These are phyloP conservation scores for Prunus mume DNA, from an alignment of 306 rosid species.

Conservation along the genomic window DNA sequence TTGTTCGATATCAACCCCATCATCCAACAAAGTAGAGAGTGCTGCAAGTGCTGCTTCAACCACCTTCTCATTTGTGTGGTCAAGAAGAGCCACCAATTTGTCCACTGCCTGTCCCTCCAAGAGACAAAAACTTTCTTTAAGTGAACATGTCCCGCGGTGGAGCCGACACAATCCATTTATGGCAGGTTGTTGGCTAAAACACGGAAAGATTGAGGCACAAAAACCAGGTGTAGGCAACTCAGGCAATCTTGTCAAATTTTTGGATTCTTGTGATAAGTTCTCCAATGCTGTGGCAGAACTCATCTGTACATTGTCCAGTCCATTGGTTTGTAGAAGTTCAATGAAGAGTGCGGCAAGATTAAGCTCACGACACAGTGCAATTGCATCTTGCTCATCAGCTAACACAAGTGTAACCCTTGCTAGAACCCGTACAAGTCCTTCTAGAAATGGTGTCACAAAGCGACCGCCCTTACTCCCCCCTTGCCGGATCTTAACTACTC, in stretches of 20 bases:
- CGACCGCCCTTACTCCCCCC: conserved; percentile 80
- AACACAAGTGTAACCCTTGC: conserved; percentile 74
- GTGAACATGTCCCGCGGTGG: conserved; percentile 76
- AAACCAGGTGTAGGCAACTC: conserved; percentile 56
- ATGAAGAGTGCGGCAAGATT: conserved; percentile 67
- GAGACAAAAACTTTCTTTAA: conserved; percentile 83
- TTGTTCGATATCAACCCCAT: conserved; percentile 77
- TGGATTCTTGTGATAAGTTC: conserved; percentile 75
- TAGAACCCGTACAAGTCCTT: conserved; percentile 87
- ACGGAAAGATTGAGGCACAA: conserved; percentile 72
- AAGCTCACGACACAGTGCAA: conserved; percentile 65
- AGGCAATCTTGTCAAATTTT: conserved; percentile 63
- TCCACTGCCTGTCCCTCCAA: conserved; percentile 73
- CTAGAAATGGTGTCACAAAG: conserved; percentile 82
- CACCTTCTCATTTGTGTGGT: conserved; percentile 85
- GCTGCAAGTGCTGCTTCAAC: conserved; percentile 97
- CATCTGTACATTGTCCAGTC: conserved; percentile 92
- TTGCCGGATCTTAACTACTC: conserved; percentile 62
- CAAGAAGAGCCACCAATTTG: conserved; percentile 81
- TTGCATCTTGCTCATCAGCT: conserved; percentile 70
- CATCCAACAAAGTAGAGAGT: conserved; percentile 76
- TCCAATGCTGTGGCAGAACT: conserved; percentile 90
- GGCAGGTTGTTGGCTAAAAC: conserved; percentile 58
- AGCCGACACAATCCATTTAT: conserved; percentile 72
- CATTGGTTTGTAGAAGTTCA: conserved; percentile 79